Base-by-base conservation (phyloP, 495 filamentous ascomycete species). In the Beverwykella pulmonaria region DNA sequence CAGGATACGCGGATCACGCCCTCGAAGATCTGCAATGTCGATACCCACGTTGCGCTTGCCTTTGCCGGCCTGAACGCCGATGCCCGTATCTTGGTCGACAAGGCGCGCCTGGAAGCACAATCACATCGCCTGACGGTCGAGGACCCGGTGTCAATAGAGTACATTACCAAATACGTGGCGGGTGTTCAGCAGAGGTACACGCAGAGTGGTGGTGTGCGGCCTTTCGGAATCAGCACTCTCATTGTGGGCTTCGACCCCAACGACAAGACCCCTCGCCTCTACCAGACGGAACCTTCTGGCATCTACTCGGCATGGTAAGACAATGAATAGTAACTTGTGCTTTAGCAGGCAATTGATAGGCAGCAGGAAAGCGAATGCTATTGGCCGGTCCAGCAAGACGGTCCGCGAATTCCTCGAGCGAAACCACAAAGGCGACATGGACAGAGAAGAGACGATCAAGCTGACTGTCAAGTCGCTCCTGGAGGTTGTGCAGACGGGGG, bases 1-100 rank as follows among this genome's bases (percentile, higher is more conserved):
- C 94, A 98, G 86, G 94, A 98, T 80, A 98, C 94, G 52, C 91
- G 94, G 70, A 98, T 98, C 81, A 98, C 94, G 27, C 94, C 94
- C 26, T 97, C 93, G 58, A 98, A 98, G 83, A 96, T 98, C 78
- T 90, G 91, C 47, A 83, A 95, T 55, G 84, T 98, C 72, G 94
- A 98, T 79, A 90, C 87, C 70, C 94, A 98, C 79, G 93, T 94
- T 58, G 93, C 91, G 76, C 92, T 98, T 63, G 94, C 94, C 57
- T 98, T 98, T 69, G 94, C 94, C 59, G 94, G 94, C 8, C 82
- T 98, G 62, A 97, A 98, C 78, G 94, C 94, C 76, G 94, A 98
- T 78, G 95, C 95, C 68, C 87, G 94, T 65, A 97, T 98, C 77
- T 84, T 98, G 48, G 90, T 98, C 71, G 94, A 98, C 84, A 97